phyloP scores from a whole-genome alignment of 139 green algal genomes.

The Volvox reticuliferus region DNA sequence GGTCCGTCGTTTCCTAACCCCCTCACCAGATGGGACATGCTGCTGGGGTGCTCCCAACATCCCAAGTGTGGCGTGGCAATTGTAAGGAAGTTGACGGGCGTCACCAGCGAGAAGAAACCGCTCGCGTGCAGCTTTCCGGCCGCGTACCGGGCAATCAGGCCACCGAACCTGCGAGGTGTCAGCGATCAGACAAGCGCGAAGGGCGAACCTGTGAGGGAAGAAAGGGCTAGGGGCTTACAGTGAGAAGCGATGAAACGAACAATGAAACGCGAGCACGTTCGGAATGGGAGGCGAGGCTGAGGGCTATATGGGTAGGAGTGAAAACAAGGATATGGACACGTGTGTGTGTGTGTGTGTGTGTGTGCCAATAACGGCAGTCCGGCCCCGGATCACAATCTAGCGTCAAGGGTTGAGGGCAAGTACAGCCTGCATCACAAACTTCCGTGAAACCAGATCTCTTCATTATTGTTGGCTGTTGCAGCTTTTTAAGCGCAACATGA shows the following conservation, averaged over 20 bases:
- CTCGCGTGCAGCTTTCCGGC: slow-evolving; percentile 49
- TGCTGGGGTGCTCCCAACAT: slow-evolving; percentile 37
- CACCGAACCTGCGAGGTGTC: slow-evolving; percentile 35
- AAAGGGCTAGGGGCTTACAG: background rate
- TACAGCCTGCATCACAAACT: no score
- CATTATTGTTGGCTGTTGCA: no score
- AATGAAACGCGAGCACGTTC: background rate
- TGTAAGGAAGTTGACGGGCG: slow-evolving; percentile 45
- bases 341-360: no score
- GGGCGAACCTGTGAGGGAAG: background rate
- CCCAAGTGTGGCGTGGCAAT: slow-evolving; percentile 52
- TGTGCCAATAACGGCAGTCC: no score
- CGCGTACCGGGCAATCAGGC: slow-evolving; percentile 52
- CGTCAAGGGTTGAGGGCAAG: no score
- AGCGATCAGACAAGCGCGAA: no score
- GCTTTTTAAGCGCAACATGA: no score
- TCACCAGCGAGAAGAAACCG: slow-evolving; percentile 28
- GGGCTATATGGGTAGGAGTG: no score
- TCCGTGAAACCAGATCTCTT: no score
- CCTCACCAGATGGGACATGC: slow-evolving; percentile 23
- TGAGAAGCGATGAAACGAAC: background rate
- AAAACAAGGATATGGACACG: no score
- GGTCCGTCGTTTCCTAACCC: no score
- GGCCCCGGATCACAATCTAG: no score
- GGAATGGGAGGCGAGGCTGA: background rate